These are phyloP conservation scores for Pythium chondricola DNA, from an alignment of 352 stramenopile genomes.

Conservation along the genomic window DNA sequence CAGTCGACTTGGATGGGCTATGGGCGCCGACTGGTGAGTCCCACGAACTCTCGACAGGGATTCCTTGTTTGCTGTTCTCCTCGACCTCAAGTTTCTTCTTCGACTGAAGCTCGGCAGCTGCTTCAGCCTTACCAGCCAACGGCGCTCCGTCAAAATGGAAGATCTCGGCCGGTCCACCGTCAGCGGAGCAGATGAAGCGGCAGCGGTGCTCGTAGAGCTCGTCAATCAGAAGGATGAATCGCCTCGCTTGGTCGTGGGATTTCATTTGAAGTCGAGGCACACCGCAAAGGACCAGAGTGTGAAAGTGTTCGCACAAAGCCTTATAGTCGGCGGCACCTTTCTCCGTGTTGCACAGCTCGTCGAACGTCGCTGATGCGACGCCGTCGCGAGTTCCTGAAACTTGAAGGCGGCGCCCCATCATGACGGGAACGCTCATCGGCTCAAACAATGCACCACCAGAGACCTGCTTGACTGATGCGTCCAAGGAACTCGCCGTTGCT, in stretches of 20 bases:
- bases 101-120: slow-evolving; percentile 28
- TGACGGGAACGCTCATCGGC: slow-evolving; percentile 54
- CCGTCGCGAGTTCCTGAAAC: slow-evolving; percentile 35
- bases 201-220: slow-evolving; percentile 93
- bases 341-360: slow-evolving; percentile 92
- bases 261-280: slow-evolving; percentile 85
- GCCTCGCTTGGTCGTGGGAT: slow-evolving; percentile 88
- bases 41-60: slow-evolving; percentile 62
- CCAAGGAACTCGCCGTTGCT: slow-evolving; percentile 27
- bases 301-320: slow-evolving; percentile 88
- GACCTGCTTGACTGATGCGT: slow-evolving; percentile 36
- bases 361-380: slow-evolving; percentile 83
- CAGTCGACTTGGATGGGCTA: slow-evolving; percentile 51
- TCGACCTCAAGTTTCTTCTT: slow-evolving; percentile 38
- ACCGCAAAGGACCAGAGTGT: slow-evolving; percentile 86
- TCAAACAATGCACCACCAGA: slow-evolving; percentile 23
- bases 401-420: slow-evolving; percentile 66
- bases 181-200: slow-evolving; percentile 48
- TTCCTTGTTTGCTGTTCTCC: slow-evolving; percentile 30
- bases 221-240: slow-evolving; percentile 97
- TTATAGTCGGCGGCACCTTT: slow-evolving; percentile 95
- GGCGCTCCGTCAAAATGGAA: slow-evolving; percentile 64
- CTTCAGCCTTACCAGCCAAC: slow-evolving; percentile 17
- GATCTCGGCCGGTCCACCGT: slow-evolving; percentile 33
- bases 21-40: slow-evolving; percentile 49